Conservation (phyloP, 1,284 basidiomycete genomes). For the Ceratobasidium sp. region DNA sequence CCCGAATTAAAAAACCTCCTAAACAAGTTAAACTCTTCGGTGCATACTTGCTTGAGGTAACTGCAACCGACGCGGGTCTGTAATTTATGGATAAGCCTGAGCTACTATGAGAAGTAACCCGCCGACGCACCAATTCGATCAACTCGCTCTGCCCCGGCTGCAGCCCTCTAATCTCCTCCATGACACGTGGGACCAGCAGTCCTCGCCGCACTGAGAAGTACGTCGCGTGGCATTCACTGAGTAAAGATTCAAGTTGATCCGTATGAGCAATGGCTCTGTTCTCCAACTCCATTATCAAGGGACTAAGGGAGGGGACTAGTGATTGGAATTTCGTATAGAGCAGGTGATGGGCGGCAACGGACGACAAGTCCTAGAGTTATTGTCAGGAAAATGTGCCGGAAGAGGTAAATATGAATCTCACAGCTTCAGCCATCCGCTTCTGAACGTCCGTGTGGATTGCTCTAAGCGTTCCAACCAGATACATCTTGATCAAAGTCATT, state of each 20-base stretch:
- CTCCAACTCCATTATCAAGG: conserved; percentile 87
- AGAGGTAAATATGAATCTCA: conserved; percentile 52
- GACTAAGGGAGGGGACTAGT: conserved; percentile 77
- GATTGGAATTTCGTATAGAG: conserved; percentile 89
- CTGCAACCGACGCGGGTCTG: conserved; percentile 90
- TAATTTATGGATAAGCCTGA: conserved; percentile 2
- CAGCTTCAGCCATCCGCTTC: conserved; percentile 80
- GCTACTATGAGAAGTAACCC: not conserved
- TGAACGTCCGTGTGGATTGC: conserved; percentile 80
- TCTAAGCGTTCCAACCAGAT: conserved; percentile 85
- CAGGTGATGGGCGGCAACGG: conserved; percentile 84
- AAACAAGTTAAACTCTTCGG: conserved; percentile 88
- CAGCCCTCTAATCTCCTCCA: conserved; percentile 84
- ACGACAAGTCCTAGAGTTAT: conserved; percentile 76
- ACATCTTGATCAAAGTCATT: conserved; percentile 96
- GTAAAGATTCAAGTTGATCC: conserved; percentile 80
- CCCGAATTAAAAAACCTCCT: conserved; percentile 88
- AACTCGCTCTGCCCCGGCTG: conserved; percentile 83
- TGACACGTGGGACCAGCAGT: conserved; percentile 77
- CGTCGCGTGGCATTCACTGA: conserved; percentile 86
- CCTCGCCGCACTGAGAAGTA: conserved; percentile 81
- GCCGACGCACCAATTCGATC: conserved; percentile 80
- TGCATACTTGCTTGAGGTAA: conserved; percentile 90
- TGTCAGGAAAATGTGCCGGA: conserved; percentile 13
- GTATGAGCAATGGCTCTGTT: conserved; percentile 77